Percentiles rank a stretch among this genome's conserved stretches.
These are phyloP conservation scores for Penicillium sp. DNA, from an alignment of 2,329 filamentous ascomycete species.

Conservation along the genomic window DNA sequence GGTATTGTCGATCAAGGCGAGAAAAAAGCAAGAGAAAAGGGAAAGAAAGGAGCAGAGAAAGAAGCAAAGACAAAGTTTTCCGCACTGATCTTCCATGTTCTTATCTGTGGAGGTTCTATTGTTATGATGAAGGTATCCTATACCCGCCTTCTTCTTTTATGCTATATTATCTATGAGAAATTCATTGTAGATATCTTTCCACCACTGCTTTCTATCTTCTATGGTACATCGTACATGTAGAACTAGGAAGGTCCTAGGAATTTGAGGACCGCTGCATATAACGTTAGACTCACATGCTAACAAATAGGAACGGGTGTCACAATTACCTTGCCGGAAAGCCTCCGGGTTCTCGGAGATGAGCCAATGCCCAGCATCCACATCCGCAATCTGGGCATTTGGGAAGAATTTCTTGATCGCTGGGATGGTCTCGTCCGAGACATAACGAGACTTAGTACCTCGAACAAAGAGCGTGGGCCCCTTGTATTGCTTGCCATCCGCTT, in stretches of 20 bases:
- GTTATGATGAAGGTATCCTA: not conserved
- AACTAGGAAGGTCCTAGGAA: slow-evolving; percentile 36
- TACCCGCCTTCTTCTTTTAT: slow-evolving; percentile 1
- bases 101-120: not conserved
- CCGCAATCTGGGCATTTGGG: slow-evolving; percentile 47
- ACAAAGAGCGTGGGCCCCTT: slow-evolving; percentile 82
- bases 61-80: slow-evolving; percentile 5
- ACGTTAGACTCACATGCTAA: slow-evolving; percentile 19
- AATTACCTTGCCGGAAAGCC: slow-evolving; percentile 47
- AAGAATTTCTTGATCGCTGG: slow-evolving; percentile 51
- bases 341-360: slow-evolving; percentile 54
- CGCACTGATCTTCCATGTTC: not conserved
- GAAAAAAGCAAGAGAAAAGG: slow-evolving; percentile 27
- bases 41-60: slow-evolving; percentile 25
- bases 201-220: not conserved
- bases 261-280: slow-evolving; percentile 40
- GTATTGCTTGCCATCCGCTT: slow-evolving; percentile 72
- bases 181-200: not conserved
- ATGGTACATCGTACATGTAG: not conserved
- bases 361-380: slow-evolving; percentile 53
- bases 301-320: not conserved
- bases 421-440: slow-evolving; percentile 49
- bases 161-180: not conserved
- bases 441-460: slow-evolving; percentile 48
- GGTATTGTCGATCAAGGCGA: not conserved